Percentiles rank a stretch among this genome's conserved stretches.
Conservation (phyloP, 2,329 filamentous ascomycete genomes). For the Elsinoe necatrix region DNA sequence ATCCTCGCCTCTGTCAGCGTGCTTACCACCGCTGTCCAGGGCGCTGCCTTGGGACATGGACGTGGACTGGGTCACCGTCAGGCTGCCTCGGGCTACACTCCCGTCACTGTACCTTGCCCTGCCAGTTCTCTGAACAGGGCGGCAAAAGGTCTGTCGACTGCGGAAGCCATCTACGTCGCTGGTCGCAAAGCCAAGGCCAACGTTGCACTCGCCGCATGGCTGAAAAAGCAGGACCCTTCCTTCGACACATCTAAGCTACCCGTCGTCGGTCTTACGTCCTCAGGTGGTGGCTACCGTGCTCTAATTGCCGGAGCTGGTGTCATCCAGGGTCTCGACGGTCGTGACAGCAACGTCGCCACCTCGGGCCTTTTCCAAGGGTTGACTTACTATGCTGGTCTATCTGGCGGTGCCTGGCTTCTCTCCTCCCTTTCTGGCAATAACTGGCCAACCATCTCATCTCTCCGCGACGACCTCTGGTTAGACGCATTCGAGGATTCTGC, state of each 20-base stretch:
- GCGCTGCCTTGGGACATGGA: not conserved
- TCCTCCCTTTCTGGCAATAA: constrained; percentile 40
- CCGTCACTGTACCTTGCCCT: constrained; percentile 33
- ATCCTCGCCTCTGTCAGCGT: not conserved
- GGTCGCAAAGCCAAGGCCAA: constrained; percentile 34
- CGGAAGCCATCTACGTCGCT: constrained; percentile 34
- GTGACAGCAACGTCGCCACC: constrained; percentile 34
- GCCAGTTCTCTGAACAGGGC: constrained; percentile 31
- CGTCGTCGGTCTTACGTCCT: constrained; percentile 35
- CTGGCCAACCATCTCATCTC: constrained; percentile 36
- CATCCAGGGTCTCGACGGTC: constrained; percentile 36
- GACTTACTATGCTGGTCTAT: constrained; percentile 40
- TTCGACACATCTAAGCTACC: constrained; percentile 34
- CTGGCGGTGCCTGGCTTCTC: constrained; percentile 42
- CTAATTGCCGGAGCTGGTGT: constrained; percentile 35
- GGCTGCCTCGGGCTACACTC: constrained; percentile 28
- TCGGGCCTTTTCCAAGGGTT: constrained; percentile 39
- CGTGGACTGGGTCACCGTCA: constrained; percentile 11
- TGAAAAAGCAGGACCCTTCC: constrained; percentile 29
- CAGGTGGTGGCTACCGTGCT: constrained; percentile 38
- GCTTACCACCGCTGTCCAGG: not conserved
- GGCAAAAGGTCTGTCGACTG: constrained; percentile 30
- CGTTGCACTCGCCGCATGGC: constrained; percentile 33
- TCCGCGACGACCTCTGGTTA: constrained; percentile 36
- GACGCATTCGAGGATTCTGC: constrained; percentile 32